Conservation (phyloP, 140 eudicot genomes). For the Bidens hawaiensis region DNA sequence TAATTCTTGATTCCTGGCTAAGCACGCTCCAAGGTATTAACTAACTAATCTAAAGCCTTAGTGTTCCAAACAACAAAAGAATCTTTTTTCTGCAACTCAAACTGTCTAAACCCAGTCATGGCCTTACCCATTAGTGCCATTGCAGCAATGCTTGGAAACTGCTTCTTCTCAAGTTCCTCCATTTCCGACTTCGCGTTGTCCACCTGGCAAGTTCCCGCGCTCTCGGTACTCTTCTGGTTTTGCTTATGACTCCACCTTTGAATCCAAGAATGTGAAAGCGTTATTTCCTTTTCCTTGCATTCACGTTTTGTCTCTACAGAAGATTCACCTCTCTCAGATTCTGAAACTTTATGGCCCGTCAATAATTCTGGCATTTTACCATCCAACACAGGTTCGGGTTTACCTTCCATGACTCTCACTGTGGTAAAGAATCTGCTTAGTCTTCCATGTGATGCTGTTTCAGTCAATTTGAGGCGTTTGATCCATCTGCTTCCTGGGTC, state of each 20-base stretch:
- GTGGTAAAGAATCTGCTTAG: slow-evolving; percentile 7
- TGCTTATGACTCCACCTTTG: slow-evolving; percentile 56
- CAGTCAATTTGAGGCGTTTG: slow-evolving; percentile 71
- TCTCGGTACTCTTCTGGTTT: slow-evolving; percentile 36
- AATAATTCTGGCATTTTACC: slow-evolving; percentile 28
- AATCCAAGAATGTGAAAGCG: slow-evolving; percentile 60
- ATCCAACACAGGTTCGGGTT: slow-evolving; percentile 5
- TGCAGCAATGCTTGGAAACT: slow-evolving; percentile 89
- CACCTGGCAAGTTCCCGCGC: slow-evolving; percentile 37
- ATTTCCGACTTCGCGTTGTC: slow-evolving; percentile 31
- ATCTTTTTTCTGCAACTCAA: slow-evolving; percentile 58
- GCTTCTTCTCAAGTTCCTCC: slow-evolving; percentile 60
- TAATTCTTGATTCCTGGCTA: background rate
- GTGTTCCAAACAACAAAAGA: slow-evolving; percentile 76
- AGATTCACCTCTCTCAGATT: slow-evolving; percentile 11
- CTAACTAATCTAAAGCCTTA: slow-evolving; percentile 35
- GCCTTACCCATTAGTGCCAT: slow-evolving; percentile 92
- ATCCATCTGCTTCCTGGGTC: slow-evolving; percentile 62
- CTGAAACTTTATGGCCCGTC: slow-evolving; percentile 1
- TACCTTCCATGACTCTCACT: slow-evolving; percentile 14
- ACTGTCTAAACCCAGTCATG: slow-evolving; percentile 59
- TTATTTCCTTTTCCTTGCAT: slow-evolving; percentile 16
- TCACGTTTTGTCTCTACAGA: slow-evolving; percentile 9
- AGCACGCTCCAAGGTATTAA: background rate
- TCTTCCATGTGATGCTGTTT: slow-evolving; percentile 34